Evolutionary conservation across 345 rosid genomes (phyloP), one percentile per base, ranked within the genome.

Genomic region (Ailanthus altissimus): DNA sequence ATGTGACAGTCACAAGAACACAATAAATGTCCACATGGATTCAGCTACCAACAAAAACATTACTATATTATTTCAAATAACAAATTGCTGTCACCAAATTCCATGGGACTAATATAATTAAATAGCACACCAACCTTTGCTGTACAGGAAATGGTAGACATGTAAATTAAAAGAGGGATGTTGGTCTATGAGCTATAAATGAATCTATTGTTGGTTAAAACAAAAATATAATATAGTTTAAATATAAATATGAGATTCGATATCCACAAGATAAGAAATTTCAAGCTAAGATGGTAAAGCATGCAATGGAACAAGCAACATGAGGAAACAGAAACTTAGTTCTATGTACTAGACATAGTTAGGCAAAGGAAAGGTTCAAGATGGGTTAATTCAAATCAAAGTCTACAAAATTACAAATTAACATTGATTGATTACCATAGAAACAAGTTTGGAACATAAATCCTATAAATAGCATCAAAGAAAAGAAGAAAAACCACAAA

Each of bases 381-480:
- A 78, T 70, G 61, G 26, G 46, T 49, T 38, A 76, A 72, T 71
- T 79, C 51, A 73, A 71, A 83, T 72, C 82, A 85, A 76, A 83
- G 64, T 88, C 90, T 81, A 83, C 83, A 76, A 83, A 79, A 86
- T 84, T 74, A 86, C 85, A 82, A 71, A 82, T 72, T 77, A 78
- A 67, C 77, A 79, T 57, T 36, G 68, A 74, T 74, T 70, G 63
- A 78, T 78, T 72, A 66, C 42, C 70, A 75, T 59, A 32, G 76
- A 72, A 79, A 73, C 69, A 59, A 66, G 78, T 61, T 74, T 40
- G 49, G 70, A 81, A 78, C 78, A 76, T 66, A 71, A 81, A 78
- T 80, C 83, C 79, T 75, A 77, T 68, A 73, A 66, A 78, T 42
- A 71, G 70, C 80, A 73, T 82, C 38, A 32, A 32, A 32, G 38